These are phyloP conservation scores for Nigrospora oryzae DNA, from an alignment of 2,329 filamentous ascomycete species.

Conservation along the genomic window DNA sequence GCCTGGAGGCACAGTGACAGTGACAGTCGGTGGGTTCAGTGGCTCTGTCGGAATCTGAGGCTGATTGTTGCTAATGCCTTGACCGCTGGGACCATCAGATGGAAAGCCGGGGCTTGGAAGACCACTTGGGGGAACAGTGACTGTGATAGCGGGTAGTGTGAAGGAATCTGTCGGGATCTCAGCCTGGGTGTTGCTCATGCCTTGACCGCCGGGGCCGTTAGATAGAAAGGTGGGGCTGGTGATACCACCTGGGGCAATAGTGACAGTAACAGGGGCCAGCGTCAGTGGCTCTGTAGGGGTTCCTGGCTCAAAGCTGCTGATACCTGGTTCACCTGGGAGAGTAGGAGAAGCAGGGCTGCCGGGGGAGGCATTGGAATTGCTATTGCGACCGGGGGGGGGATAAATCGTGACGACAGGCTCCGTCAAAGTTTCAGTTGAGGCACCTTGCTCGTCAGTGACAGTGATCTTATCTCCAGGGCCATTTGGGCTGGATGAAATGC, in stretches of 20 bases:
- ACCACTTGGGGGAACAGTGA: not conserved
- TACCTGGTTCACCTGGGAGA: not conserved
- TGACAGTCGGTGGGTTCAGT: conserved; percentile 1
- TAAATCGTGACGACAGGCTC: not conserved
- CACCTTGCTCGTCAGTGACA: not conserved
- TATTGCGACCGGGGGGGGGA: not conserved
- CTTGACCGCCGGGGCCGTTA: not conserved
- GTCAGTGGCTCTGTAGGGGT: not conserved
- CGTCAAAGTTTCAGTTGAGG: not conserved
- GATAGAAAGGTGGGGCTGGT: not conserved
- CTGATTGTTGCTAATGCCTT: not conserved
- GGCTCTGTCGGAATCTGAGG: not conserved
- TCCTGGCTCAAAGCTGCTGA: not conserved
- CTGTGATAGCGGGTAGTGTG: not conserved
- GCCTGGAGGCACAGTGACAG: not conserved
- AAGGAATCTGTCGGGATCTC: not conserved
- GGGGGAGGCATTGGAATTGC: not conserved
- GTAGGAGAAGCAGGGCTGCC: not conserved
- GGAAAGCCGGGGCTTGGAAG: not conserved
- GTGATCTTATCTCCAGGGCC: not conserved
- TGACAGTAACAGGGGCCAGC: not conserved
- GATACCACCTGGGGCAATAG: not conserved
- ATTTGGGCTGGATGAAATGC: not conserved
- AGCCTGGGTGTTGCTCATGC: not conserved
- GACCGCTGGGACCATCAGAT: not conserved